These are phyloP conservation scores for Musa itinerans DNA, from an alignment of 176 grass and related monocot species.

Conservation along the genomic window DNA sequence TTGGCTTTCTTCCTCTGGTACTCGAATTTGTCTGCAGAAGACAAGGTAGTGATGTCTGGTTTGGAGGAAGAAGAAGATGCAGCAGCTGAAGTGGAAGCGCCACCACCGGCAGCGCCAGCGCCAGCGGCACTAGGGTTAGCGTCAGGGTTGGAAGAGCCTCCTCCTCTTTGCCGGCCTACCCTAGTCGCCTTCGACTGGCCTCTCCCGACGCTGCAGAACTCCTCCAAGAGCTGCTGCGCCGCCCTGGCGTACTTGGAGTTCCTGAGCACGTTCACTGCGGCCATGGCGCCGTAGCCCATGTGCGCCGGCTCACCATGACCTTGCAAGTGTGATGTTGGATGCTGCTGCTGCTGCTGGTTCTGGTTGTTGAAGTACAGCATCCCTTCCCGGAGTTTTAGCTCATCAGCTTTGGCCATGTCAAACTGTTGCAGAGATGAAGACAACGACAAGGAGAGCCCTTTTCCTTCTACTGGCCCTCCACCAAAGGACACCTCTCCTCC, in stretches of 20 bases:
- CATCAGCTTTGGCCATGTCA: conserved; percentile 86
- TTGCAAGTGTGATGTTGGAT: conserved; percentile 51
- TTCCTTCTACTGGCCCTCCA: conserved; percentile 54
- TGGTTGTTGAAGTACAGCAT: conserved; percentile 79
- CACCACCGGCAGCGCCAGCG: conserved; percentile 27
- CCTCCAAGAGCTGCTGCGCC: conserved; percentile 20
- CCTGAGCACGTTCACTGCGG: conserved; percentile 9
- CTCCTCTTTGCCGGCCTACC: background rate
- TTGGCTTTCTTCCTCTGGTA: conserved; percentile 96
- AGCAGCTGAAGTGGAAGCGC: conserved; percentile 1
- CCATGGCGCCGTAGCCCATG: conserved; percentile 53
- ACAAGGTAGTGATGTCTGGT: conserved; percentile 50
- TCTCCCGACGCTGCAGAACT: conserved; percentile 63
- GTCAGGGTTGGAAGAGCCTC: conserved; percentile 4
- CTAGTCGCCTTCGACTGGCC: conserved; percentile 49
- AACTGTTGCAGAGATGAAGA: conserved; percentile 81
- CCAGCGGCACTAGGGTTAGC: conserved; percentile 28
- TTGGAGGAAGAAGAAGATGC: conserved; percentile 16
- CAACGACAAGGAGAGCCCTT: conserved; percentile 75
- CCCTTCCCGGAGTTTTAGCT: conserved; percentile 70
- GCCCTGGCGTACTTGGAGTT: conserved; percentile 16
- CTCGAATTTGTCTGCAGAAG: conserved; percentile 84
- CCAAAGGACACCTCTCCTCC: conserved; percentile 17
- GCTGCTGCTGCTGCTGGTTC: conserved; percentile 39
- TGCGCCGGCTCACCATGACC: conserved; percentile 30